phyloP scores from a whole-genome alignment of 2,329 filamentous ascomycete species.

The Daldinia sp. region DNA sequence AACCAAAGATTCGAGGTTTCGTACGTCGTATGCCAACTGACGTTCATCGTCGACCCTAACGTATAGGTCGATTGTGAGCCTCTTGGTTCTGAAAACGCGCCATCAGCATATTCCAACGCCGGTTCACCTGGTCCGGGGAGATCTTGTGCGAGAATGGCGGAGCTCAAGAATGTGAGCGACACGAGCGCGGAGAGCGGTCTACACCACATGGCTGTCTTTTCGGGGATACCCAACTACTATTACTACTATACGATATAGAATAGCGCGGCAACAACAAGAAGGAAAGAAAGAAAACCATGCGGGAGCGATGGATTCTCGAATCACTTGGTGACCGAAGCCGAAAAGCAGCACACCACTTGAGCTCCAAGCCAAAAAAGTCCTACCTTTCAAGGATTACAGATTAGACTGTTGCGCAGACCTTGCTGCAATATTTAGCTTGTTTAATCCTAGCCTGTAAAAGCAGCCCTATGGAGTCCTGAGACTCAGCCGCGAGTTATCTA shows the following conservation, averaged over 20 bases:
- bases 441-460: neutral
- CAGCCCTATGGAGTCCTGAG: neutral
- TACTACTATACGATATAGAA: neutral
- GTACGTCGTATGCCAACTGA: slow-evolving; percentile 38
- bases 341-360: neutral
- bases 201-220: slow-evolving; percentile 22
- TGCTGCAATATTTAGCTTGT: neutral
- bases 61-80: slow-evolving; percentile 33
- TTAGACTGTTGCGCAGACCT: too few relatives aligned
- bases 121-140: slow-evolving; percentile 36
- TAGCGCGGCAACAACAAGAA: neutral
- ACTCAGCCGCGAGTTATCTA: neutral
- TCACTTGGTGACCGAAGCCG: neutral
- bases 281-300: neutral
- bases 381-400: neutral
- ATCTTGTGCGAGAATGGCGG: slow-evolving; percentile 21
- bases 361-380: neutral
- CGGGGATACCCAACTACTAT: neutral
- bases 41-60: slow-evolving; percentile 38
- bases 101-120: slow-evolving; percentile 35
- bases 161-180: slow-evolving; percentile 17
- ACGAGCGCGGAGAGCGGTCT: slow-evolving; percentile 13
- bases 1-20: slow-evolving; percentile 41
- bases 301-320: neutral
- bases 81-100: slow-evolving; percentile 35